Evolutionary conservation across 768 basidiomycete genomes (phyloP).

Genomic region (Cystoderma amianthinum): DNA sequence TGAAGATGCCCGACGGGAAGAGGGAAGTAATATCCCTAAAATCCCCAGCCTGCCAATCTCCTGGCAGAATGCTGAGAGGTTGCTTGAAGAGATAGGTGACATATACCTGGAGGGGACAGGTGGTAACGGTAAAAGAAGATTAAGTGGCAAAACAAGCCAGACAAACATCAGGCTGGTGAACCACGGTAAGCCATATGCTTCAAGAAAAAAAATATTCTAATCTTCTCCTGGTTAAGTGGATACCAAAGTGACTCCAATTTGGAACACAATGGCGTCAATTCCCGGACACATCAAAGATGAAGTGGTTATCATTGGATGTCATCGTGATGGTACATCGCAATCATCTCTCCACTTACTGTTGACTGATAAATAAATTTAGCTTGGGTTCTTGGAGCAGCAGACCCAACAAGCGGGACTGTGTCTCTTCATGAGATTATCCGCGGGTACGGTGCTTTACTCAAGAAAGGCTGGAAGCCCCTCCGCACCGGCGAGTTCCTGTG

Average conservation of each 20-base stretch:
- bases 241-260: conserved; percentile 78
- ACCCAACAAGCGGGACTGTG: conserved; percentile 77
- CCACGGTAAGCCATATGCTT: conserved; percentile 30
- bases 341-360: not conserved
- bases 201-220: not conserved
- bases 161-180: conserved; percentile 46
- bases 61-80: conserved; percentile 71
- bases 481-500: conserved; percentile 33
- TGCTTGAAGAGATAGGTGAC: conserved; percentile 50
- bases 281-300: conserved; percentile 83
- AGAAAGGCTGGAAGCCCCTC: conserved; percentile 78
- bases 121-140: not conserved
- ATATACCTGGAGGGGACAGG: not conserved
- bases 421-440: conserved; percentile 72
- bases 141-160: conserved; percentile 41
- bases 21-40: conserved; percentile 53
- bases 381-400: conserved; percentile 78
- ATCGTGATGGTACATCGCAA: conserved; percentile 71
- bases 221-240: conserved; percentile 65
- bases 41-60: conserved; percentile 91
- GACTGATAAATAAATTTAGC: conserved; percentile 18
- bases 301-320: conserved; percentile 81
- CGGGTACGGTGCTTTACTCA: conserved; percentile 62
- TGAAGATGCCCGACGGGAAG: conserved; percentile 60
- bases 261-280: conserved; percentile 82